phyloP scores from a whole-genome alignment of 2,329 filamentous ascomycete species.

The Myriosclerotinia duriaeana region DNA sequence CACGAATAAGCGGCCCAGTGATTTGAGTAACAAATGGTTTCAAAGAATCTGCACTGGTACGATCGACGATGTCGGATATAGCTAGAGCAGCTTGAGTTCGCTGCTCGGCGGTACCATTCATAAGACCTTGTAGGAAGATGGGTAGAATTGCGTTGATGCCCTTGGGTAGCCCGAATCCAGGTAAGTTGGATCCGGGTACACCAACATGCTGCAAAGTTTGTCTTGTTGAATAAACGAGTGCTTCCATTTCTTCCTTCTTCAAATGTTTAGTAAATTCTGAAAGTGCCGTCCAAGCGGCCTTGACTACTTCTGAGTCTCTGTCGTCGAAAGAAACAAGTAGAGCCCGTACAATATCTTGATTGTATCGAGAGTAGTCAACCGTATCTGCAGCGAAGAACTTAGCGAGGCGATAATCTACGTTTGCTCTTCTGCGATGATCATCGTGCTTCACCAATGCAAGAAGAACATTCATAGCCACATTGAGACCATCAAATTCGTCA shows the following conservation, averaged over 20 bases:
- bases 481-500: constrained; percentile 93
- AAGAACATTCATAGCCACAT: constrained; percentile 93
- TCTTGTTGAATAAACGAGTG: constrained; percentile 79
- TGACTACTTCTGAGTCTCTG: constrained; percentile 77
- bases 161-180: constrained; percentile 90
- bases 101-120: constrained; percentile 94
- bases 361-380: constrained; percentile 92
- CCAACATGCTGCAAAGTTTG: constrained; percentile 86
- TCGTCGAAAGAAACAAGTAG: constrained; percentile 93
- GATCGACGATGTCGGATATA: constrained; percentile 93
- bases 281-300: constrained; percentile 84
- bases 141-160: constrained; percentile 95
- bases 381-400: constrained; percentile 80
- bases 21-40: constrained; percentile 97
- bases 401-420: constrained; percentile 75
- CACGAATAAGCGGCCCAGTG: constrained; percentile 94
- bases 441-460: constrained; percentile 86
- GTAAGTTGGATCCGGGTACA: constrained; percentile 77
- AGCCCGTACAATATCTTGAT: constrained; percentile 89
- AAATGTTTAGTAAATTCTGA: constrained; percentile 84
- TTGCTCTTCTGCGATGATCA: constrained; percentile 79
- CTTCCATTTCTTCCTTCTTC: constrained; percentile 97
- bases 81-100: constrained; percentile 87
- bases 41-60: constrained; percentile 81
- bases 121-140: constrained; percentile 95